Conservation (phyloP, 2,329 filamentous ascomycete genomes). For the Microdochium nivale region DNA sequence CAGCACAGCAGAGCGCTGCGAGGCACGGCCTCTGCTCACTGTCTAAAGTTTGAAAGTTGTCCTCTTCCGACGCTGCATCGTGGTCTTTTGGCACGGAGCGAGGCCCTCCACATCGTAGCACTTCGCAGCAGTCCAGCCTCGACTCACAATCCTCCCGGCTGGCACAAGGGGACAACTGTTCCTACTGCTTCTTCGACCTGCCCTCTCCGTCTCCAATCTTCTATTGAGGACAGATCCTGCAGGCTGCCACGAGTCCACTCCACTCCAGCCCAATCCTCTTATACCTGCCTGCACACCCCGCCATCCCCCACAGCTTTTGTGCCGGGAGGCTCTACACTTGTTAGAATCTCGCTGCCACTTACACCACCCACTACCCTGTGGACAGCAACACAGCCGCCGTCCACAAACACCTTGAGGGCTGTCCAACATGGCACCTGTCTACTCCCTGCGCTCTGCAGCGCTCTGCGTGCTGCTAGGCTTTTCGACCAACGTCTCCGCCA, state of each 20-base stretch:
- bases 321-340: background rate
- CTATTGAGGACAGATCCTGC: background rate
- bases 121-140: background rate
- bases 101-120: background rate
- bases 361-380: background rate
- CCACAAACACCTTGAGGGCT: slow-evolving; percentile 11
- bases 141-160: background rate
- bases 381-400: slow-evolving; percentile 13
- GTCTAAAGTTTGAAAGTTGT: background rate
- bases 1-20: background rate
- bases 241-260: slow-evolving; percentile 1
- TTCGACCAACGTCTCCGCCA: slow-evolving; percentile 40
- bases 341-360: background rate
- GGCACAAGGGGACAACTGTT: background rate
- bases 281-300: background rate
- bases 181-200: background rate
- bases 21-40: background rate
- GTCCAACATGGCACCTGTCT: slow-evolving; percentile 28
- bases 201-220: background rate
- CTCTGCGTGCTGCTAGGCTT: slow-evolving; percentile 32
- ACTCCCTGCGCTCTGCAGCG: slow-evolving; percentile 25
- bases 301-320: background rate
- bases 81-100: background rate
- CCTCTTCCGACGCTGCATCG: background rate
- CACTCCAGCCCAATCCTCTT: slow-evolving; percentile 14